Evolutionary conservation across 495 filamentous ascomycete species (phyloP).

Genomic region (Sabuloglossum arenarium): DNA sequence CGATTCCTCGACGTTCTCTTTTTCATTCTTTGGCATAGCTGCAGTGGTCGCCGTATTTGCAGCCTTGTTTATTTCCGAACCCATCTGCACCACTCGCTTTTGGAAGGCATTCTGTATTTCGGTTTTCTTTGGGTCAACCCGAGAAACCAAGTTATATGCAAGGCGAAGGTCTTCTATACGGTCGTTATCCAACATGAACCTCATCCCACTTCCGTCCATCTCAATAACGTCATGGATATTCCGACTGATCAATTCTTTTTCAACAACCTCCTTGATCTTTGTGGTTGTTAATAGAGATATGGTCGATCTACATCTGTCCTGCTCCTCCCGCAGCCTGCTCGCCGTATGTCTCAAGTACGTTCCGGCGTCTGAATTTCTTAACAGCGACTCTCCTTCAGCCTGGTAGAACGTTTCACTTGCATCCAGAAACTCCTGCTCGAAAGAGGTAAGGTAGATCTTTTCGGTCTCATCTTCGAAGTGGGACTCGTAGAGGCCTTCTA

Average conservation of each 20-base stretch:
- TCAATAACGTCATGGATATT: slow-evolving; percentile 66
- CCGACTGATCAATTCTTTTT: slow-evolving; percentile 53
- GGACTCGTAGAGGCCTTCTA: slow-evolving; percentile 75
- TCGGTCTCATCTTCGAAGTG: slow-evolving; percentile 48
- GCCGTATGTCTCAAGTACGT: slow-evolving; percentile 64
- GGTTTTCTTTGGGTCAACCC: slow-evolving; percentile 57
- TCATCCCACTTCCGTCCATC: slow-evolving; percentile 65
- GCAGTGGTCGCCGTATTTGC: slow-evolving; percentile 27
- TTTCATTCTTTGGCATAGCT: slow-evolving; percentile 20
- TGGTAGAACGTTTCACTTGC: slow-evolving; percentile 56
- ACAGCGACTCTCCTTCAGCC: slow-evolving; percentile 45
- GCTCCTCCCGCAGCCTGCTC: slow-evolving; percentile 58
- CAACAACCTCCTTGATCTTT: slow-evolving; percentile 61
- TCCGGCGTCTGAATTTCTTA: slow-evolving; percentile 60
- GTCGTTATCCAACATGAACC: slow-evolving; percentile 83
- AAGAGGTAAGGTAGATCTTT: slow-evolving; percentile 65
- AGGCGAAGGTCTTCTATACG: slow-evolving; percentile 51
- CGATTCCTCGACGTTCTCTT: slow-evolving; percentile 23
- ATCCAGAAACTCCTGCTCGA: slow-evolving; percentile 58
- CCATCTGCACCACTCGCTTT: slow-evolving; percentile 56
- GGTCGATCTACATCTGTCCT: slow-evolving; percentile 58
- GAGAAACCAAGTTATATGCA: slow-evolving; percentile 53
- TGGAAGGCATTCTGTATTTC: slow-evolving; percentile 50
- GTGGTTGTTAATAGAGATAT: slow-evolving; percentile 43
- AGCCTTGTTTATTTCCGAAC: slow-evolving; percentile 56